Percentiles rank a stretch among this genome's conserved stretches.
These are phyloP conservation scores for Fusarium kyushuense DNA, from an alignment of 2,329 filamentous ascomycete species.

Conservation along the genomic window DNA sequence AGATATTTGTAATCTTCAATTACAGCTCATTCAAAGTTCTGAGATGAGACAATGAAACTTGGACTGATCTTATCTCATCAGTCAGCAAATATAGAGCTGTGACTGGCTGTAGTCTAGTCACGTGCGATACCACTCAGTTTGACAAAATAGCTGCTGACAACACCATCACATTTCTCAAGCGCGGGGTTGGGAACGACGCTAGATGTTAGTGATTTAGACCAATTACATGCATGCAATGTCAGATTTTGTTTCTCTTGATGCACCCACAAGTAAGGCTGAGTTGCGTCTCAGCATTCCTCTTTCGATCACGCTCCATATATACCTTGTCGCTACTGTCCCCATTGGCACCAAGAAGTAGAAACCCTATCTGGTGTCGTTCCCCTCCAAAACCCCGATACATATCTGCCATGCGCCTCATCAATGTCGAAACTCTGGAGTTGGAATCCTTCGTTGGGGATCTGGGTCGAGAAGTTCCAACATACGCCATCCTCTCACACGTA, in stretches of 20 bases:
- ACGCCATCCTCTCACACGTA: slow-evolving; percentile 22
- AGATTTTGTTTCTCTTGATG: neutral
- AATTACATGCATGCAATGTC: neutral
- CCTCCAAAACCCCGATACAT: accelerated
- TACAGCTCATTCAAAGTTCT: neutral
- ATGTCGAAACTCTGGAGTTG: slow-evolving; percentile 18
- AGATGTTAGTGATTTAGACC: neutral
- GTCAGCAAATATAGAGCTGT: too few species aligned
- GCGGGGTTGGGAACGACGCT: neutral
- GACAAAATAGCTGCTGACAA: too few species aligned
- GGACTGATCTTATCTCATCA: neutral
- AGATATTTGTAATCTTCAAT: neutral
- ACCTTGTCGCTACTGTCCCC: neutral
- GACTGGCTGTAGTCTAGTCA: too few species aligned
- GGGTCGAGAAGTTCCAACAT: slow-evolving; percentile 6
- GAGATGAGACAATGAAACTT: neutral
- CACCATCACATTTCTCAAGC: neutral
- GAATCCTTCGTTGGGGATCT: slow-evolving; percentile 16
- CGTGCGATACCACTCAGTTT: too few species aligned
- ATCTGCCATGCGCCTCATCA: slow-evolving; percentile 18
- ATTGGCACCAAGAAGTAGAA: accelerated
- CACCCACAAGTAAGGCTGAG: neutral
- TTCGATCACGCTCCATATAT: too few species aligned
- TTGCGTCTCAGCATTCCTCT: neutral
- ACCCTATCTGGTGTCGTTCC: neutral